Base-by-base conservation (phyloP, 1,284 basidiomycete species). In the Trichosporon sp. region DNA sequence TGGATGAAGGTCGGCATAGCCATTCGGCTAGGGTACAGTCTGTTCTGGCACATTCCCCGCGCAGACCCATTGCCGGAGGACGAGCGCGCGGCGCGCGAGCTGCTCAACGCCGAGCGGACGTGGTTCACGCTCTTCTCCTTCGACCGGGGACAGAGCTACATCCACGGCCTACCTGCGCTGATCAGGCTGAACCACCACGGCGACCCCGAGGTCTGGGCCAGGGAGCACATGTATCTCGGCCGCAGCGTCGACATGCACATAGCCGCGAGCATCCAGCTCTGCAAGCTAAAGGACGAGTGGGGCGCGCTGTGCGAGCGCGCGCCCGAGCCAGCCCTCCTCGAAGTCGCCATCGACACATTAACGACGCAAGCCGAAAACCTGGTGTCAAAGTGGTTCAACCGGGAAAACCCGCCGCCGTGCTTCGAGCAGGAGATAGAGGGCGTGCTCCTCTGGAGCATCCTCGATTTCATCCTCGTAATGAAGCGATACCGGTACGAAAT, bases 231-330 rank as follows among this genome's bases (percentile, higher is more conserved):
- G 3, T 71, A 76, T 49, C 64, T 76, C 4, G 74, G 72, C 10
- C 66, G 62, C 3, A 68, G 66, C 14, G 71, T 74, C 11, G 74
- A 76, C 56, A 71, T 74, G 69, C 74, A 76, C 60, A 66, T 74
- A 6, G 72, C 74, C 1, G 69, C 68, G 6, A 71, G 69, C 10
- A 70, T 74, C 8, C 73, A 76, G 74, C 62, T 74, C 7, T 73
- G 73, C 62, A 70, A 71, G 67, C 66, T 74, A 10, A 73, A 74
- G 60, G 74, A 76, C 56, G 70, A 74, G 58, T 76, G 74, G 74
- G 66, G 70, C 16, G 64, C 70, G 9, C 65, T 73, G 16, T 71
- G 70, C 62, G 70, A 71, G 36, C 65, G 64, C 16, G 32, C 61
- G 13, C 64, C 70, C 3, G 70, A 73, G 37, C 54, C 66, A 3